Evolutionary conservation across 2,329 filamentous ascomycete genomes (phyloP), one percentile per base, ranked within the genome.

Genomic region (Phyllosticta citribraziliensis): DNA sequence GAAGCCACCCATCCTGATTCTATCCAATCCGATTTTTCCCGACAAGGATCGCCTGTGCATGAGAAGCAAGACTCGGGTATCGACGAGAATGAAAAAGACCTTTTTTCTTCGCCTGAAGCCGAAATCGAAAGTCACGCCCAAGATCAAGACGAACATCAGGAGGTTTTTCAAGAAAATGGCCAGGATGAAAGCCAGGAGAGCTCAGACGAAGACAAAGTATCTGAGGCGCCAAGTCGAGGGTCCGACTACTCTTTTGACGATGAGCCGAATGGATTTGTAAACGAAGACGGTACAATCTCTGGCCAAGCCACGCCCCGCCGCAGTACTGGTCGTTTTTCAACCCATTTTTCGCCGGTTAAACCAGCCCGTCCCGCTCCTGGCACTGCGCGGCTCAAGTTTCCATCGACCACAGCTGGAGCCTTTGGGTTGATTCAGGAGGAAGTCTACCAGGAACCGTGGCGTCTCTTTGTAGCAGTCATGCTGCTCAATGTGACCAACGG

Each of bases 401-500:
- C 63, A 5, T 47, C 57, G 5, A 19, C 60, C n/a, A 25, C 52
- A 5, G 57, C 63, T 10, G 5, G 17, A 1, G 33, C 22, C 14
- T 96, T 96, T 69, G 91, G 91, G 0, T 80, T 97, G 1, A 84
- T 96, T 47, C 92, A 97, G 71, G 92, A 96, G 70, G 82, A 86
- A 65, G 82, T 96, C 17, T 84, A 85, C 1, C 73, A 82, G 56
- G 82, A 91, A 61, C 88, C 91, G 0, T 96, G 95, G 72, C 86
- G 85, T 65, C 82, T 97, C 1, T 81, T 96, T 1, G 79, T 96
- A 30, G 91, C 88, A 12, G 86, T 91, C 5, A 91, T 89, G 0
- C 92, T 96, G 67, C 84, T 96, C 30, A 93, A 93, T 72, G 86
- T 88, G 63, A 96, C 91, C 0, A 80, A 84, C 2, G 92, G 89